These are phyloP conservation scores for Bonia amplexicaulis DNA, from an alignment of 176 grass and related monocot species.

Conservation along the genomic window DNA sequence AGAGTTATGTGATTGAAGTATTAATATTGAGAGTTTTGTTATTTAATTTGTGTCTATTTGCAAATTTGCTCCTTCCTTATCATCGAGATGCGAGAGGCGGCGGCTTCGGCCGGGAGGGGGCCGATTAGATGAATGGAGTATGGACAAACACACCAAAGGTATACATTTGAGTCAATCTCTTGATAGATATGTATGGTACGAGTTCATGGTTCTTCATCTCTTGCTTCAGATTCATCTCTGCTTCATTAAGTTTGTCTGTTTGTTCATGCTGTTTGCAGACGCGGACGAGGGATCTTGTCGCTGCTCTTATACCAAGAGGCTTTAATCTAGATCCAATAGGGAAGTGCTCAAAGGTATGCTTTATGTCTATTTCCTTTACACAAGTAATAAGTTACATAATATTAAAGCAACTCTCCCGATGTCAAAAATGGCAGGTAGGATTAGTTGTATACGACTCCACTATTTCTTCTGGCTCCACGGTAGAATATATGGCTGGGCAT, in stretches of 20 bases:
- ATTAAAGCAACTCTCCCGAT: background rate
- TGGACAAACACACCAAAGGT: conserved; percentile 97
- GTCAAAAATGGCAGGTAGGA: conserved; percentile 66
- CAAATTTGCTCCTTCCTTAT: too few species aligned
- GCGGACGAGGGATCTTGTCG: conserved; percentile 90
- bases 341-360: conserved; percentile 94
- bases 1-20: too few species aligned
- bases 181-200: background rate
- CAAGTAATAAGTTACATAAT: background rate
- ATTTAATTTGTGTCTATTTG: too few species aligned
- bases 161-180: conserved; percentile 4
- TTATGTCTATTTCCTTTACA: background rate
- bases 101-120: too few species aligned
- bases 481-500: conserved; percentile 98
- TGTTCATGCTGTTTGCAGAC: conserved; percentile 43
- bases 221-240: background rate
- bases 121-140: too few species aligned
- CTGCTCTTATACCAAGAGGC: conserved; percentile 94
- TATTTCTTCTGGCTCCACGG: conserved; percentile 85
- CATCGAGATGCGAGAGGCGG: too few species aligned
- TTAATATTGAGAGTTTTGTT: too few species aligned
- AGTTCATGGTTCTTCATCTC: background rate
- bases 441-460: conserved; percentile 95
- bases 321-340: conserved; percentile 97
- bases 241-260: conserved; percentile 1